phyloP scores from a whole-genome alignment of 2,329 filamentous ascomycete genomes.

The Alternaria brassicae region DNA sequence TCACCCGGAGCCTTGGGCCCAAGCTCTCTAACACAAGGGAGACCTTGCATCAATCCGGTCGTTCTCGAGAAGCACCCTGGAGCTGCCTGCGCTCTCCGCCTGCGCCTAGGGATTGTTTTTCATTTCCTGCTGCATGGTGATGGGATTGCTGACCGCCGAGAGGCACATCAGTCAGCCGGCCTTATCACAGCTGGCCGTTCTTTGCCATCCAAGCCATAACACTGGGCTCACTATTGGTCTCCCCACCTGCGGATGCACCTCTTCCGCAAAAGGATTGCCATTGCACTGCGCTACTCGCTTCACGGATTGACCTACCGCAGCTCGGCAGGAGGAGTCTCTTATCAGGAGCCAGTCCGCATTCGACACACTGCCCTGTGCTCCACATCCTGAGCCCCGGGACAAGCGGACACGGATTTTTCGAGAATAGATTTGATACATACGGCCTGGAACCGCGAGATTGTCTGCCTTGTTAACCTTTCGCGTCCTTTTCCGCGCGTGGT shows the following conservation, averaged over 20 bases:
- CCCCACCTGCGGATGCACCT: slow-evolving; percentile 18
- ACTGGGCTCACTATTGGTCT: slow-evolving; percentile 23
- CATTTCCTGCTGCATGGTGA: slow-evolving; percentile 26
- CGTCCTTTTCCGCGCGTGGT: slow-evolving; percentile 13
- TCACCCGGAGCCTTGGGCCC: slow-evolving; percentile 19
- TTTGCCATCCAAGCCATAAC: slow-evolving; percentile 11
- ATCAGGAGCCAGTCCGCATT: slow-evolving; percentile 39
- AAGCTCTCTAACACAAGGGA: slow-evolving; percentile 13
- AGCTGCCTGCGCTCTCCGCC: not conserved
- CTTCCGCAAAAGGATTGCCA: slow-evolving; percentile 21
- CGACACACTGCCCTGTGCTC: slow-evolving; percentile 34
- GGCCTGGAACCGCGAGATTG: slow-evolving; percentile 28
- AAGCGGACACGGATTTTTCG: slow-evolving; percentile 34
- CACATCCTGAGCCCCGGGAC: slow-evolving; percentile 35
- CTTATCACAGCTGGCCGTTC: slow-evolving; percentile 33
- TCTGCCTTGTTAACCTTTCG: slow-evolving; percentile 21
- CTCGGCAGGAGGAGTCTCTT: slow-evolving; percentile 36
- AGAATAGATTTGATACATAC: slow-evolving; percentile 39
- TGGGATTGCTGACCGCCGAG: slow-evolving; percentile 38
- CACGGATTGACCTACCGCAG: slow-evolving; percentile 25
- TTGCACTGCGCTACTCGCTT: slow-evolving; percentile 37
- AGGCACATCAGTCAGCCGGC: slow-evolving; percentile 23
- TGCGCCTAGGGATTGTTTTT: slow-evolving; percentile 3
- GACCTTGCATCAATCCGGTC: slow-evolving; percentile 8
- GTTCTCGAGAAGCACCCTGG: not conserved